These are phyloP conservation scores for Penicillium tannophilum DNA, from an alignment of 495 filamentous ascomycete species.

Conservation along the genomic window DNA sequence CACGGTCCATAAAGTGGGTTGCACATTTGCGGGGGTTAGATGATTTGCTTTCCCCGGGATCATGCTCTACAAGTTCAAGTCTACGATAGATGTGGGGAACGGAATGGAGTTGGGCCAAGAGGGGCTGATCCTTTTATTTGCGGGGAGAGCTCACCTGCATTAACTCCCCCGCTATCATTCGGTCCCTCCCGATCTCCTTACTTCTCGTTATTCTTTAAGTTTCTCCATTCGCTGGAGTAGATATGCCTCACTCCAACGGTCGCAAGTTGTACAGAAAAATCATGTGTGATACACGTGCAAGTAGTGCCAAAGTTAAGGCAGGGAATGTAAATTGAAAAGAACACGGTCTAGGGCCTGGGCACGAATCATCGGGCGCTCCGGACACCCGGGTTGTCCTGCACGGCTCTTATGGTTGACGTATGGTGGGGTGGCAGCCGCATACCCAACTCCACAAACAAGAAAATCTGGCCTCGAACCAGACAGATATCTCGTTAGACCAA, in stretches of 20 bases:
- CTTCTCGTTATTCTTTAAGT: too few species aligned
- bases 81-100: constrained; percentile 2
- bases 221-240: too few species aligned
- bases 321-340: background rate
- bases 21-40: constrained; percentile 15
- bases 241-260: too few species aligned
- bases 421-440: constrained; percentile 6
- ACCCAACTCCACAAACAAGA: background rate
- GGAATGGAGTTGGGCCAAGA: background rate
- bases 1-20: constrained; percentile 16
- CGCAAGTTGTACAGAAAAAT: background rate
- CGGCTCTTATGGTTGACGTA: constrained; percentile 11
- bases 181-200: background rate
- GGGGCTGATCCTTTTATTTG: constrained; percentile 17
- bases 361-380: constrained; percentile 24
- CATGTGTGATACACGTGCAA: constrained; percentile 4
- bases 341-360: background rate
- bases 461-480: background rate
- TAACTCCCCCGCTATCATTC: constrained; percentile 4
- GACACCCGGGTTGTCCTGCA: constrained; percentile 17
- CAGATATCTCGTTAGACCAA: background rate
- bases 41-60: background rate
- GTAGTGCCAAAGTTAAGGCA: background rate
- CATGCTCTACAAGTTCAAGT: background rate
- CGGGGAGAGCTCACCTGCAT: constrained; percentile 19